These are phyloP conservation scores for Tanozyma kutaoensis DNA, from an alignment of 805 yeast genomes.

Conservation along the genomic window DNA sequence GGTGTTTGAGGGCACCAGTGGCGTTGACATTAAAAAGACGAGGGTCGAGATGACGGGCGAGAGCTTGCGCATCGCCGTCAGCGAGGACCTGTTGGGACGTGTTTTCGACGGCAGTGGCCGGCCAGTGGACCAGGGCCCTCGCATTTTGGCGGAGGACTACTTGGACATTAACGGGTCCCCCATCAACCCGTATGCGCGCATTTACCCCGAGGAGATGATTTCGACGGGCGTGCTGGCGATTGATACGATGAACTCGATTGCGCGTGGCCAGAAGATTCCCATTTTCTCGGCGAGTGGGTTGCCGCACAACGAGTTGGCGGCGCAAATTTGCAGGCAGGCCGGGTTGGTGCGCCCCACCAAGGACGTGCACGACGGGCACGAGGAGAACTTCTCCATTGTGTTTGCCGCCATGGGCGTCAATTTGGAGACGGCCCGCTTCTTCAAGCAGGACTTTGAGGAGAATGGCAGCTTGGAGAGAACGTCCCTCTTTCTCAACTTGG, in stretches of 20 bases:
- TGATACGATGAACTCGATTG: conserved; percentile 98
- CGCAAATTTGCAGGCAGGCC: conserved; percentile 99
- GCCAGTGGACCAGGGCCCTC: conserved; percentile 97
- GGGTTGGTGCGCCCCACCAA: conserved; percentile 98
- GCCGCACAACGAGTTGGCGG: conserved; percentile 99
- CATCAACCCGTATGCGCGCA: conserved; percentile 95
- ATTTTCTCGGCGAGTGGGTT: conserved; percentile 98
- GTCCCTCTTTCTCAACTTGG: conserved; percentile 89
- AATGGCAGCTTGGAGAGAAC: conserved; percentile 98
- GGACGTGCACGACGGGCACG: conserved; percentile 99
- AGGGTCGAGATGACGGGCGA: conserved; percentile 96
- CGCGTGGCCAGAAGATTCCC: conserved; percentile 99
- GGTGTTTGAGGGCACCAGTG: conserved; percentile 98
- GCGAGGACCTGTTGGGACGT: conserved; percentile 96
- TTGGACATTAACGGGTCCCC: conserved; percentile 98
- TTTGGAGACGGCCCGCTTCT: conserved; percentile 94
- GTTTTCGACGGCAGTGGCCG: conserved; percentile 98
- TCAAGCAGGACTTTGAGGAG: conserved; percentile 98
- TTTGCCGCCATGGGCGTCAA: conserved; percentile 99
- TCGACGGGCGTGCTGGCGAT: conserved; percentile 98
- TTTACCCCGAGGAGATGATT: conserved; percentile 99
- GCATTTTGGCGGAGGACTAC: conserved; percentile 96
- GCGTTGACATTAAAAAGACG: conserved; percentile 96
- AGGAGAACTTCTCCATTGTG: conserved; percentile 97
- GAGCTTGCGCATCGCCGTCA: conserved; percentile 83